A percentile compares a stretch with the other conserved stretches of the same genome.
Evolutionary conservation across 208 protist genomes (phyloP).

Genomic region (Vickermania ingenoplastis): DNA sequence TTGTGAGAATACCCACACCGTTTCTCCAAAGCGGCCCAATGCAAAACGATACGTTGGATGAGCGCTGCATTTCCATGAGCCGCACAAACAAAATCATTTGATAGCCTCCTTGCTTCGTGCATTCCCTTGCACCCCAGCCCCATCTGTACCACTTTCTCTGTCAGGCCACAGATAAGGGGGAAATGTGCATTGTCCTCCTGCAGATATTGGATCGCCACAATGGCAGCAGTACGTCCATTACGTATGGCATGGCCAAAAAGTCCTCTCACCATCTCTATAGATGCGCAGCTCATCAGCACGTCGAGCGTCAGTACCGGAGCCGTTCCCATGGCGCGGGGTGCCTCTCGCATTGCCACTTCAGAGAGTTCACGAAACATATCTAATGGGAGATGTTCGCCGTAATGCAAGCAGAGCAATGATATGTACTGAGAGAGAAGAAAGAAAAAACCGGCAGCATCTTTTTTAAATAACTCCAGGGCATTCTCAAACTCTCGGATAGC

Average conservation of each 20-base stretch:
- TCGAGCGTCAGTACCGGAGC: conserved; percentile 29
- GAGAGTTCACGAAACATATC: conserved; percentile 61
- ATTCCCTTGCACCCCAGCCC: conserved; percentile 34
- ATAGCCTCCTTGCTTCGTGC: conserved; percentile 25
- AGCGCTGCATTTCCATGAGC: conserved; percentile 20
- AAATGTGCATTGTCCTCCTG: conserved; percentile 8
- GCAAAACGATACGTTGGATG: conserved; percentile 55
- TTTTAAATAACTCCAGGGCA: conserved; percentile 19
- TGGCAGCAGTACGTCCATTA: conserved; percentile 20
- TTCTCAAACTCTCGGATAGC: conserved; percentile 36
- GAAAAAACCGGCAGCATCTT: conserved; percentile 20
- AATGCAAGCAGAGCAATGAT: conserved; percentile 31
- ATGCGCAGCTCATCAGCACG: conserved; percentile 44
- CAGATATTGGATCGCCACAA: conserved; percentile 14
- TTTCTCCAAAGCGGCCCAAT: conserved; percentile 71
- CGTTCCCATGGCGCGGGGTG: conserved; percentile 15
- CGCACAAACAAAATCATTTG: conserved; percentile 24
- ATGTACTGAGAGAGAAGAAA: conserved; percentile 61
- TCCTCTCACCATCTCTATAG: conserved; percentile 42
- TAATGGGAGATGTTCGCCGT: conserved; percentile 25
- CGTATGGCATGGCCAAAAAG: conserved; percentile 41
- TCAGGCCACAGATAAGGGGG: conserved; percentile 23
- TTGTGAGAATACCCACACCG: conserved; percentile 31
- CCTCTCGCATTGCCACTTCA: conserved; percentile 29
- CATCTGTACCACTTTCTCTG: conserved; percentile 45